Evolutionary conservation across 768 basidiomycete genomes (phyloP), one percentile per base, ranked within the genome.

Genomic region (Mycena maculata): DNA sequence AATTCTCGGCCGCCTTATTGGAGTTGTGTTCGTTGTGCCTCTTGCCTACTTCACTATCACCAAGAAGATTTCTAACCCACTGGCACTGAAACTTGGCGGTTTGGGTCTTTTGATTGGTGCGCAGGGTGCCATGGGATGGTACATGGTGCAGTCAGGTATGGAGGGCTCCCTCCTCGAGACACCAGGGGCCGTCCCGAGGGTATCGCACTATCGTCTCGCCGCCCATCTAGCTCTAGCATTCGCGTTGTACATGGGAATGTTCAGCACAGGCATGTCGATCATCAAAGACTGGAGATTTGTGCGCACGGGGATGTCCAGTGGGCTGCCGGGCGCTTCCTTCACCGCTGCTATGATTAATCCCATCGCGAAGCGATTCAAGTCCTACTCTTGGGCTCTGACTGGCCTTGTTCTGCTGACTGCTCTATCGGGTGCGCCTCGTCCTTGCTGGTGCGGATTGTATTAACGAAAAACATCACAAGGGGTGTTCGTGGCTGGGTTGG

Each of bases 121-220:
- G 22, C 96, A 99, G 78, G 98, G 98, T 49, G 85, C 87, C 22
- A 84, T 99, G 22, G 98, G 98, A 28, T 99, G 98, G 98, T 98
- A 99, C 83, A 99, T 99, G 98, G 98, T 99, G 60, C 92, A 96
- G 77, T 98, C 96, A 15, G 98, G 98, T 2, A 84, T 99, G 13
- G 92, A 96, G 72, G 88, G 93, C 58, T 87, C 92, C 13, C 82
- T 94, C 58, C 85, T 98, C 81, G 86, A 90, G 8, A 90, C 86
- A 10, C 92, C 93, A 4, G 92, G 91, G 18, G 90, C 93, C 13
- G 92, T 97, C 9, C 96, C 98, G 2, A 91, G 98, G 9, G 98
- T 99, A 11, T 96, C 94, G 20, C 98, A 99, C 76, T 99, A 99
- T 77, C 87, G 98, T 13, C 88, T 99, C 27, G 98, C 96, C 2